These are phyloP conservation scores for Cordyceps cateniannulata DNA, from an alignment of 2,329 filamentous ascomycete genomes.

Conservation along the genomic window DNA sequence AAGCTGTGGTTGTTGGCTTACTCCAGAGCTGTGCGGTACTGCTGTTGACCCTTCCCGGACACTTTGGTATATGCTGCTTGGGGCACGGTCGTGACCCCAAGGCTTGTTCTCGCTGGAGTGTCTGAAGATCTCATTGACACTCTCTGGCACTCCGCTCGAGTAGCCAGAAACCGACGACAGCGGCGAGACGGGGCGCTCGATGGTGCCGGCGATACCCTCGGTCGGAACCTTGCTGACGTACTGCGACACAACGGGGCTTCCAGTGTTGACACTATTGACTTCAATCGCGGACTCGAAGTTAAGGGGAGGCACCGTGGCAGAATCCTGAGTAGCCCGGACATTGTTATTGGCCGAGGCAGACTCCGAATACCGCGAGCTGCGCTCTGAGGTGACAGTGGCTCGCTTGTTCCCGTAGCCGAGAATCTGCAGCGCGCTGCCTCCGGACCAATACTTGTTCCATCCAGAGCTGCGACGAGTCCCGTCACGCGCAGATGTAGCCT, in stretches of 20 bases:
- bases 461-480: conserved; percentile 58
- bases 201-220: conserved; percentile 54
- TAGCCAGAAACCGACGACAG: conserved; percentile 46
- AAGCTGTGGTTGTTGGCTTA: conserved; percentile 45
- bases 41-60: conserved; percentile 32
- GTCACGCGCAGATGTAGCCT: conserved; percentile 31
- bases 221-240: conserved; percentile 45
- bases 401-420: conserved; percentile 51
- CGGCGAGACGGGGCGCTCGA: conserved; percentile 50
- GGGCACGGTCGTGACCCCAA: conserved; percentile 44
- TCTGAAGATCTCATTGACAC: conserved; percentile 52
- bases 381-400: conserved; percentile 47
- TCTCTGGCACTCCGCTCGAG: conserved; percentile 60
- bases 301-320: conserved; percentile 64
- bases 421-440: conserved; percentile 61
- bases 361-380: conserved; percentile 50
- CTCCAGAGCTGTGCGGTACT: conserved; percentile 25
- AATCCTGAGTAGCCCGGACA: conserved; percentile 53
- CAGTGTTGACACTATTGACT: conserved; percentile 60
- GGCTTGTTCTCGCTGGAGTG: conserved; percentile 32
- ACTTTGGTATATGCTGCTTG: conserved; percentile 46
- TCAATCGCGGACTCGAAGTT: conserved; percentile 57
- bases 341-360: conserved; percentile 27
- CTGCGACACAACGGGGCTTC: conserved; percentile 62
- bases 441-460: conserved; percentile 74